phyloP scores from a whole-genome alignment of 2,329 filamentous ascomycete species.

The Aureobasidium melanogenum region DNA sequence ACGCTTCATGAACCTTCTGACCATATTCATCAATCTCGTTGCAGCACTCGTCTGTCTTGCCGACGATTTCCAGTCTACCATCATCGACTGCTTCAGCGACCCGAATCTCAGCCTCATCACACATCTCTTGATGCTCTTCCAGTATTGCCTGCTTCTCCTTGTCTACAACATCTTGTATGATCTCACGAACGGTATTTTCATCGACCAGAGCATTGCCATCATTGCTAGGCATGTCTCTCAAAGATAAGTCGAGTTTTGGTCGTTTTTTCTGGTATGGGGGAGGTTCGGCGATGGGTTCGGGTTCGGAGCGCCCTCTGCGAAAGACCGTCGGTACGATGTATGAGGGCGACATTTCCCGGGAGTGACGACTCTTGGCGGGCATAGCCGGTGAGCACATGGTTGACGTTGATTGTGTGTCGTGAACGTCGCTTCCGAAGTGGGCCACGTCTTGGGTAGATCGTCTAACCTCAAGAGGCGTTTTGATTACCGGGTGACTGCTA shows the following conservation, averaged over 20 bases:
- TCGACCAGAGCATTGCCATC: background rate
- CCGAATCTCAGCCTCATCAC: background rate
- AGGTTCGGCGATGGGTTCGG: background rate
- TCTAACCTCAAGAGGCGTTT: background rate
- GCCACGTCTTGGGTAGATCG: background rate
- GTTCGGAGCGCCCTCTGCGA: background rate
- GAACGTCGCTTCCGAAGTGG: background rate
- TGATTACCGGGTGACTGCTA: background rate
- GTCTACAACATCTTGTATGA: background rate
- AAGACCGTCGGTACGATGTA: slow-evolving; percentile 2
- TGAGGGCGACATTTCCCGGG: background rate
- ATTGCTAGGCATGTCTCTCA: background rate
- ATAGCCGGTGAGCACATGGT: background rate
- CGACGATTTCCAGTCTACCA: background rate
- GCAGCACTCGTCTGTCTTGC: background rate
- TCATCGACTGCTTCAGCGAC: background rate
- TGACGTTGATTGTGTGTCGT: background rate
- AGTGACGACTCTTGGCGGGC: background rate
- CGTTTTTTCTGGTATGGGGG: background rate
- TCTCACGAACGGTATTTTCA: background rate
- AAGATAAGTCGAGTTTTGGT: background rate
- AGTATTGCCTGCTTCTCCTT: background rate
- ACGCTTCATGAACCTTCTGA: background rate
- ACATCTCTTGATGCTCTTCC: background rate
- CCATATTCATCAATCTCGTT: background rate